These are phyloP conservation scores for Pseudogymnoascus sp. DNA, from an alignment of 2,329 filamentous ascomycete species.

Conservation along the genomic window DNA sequence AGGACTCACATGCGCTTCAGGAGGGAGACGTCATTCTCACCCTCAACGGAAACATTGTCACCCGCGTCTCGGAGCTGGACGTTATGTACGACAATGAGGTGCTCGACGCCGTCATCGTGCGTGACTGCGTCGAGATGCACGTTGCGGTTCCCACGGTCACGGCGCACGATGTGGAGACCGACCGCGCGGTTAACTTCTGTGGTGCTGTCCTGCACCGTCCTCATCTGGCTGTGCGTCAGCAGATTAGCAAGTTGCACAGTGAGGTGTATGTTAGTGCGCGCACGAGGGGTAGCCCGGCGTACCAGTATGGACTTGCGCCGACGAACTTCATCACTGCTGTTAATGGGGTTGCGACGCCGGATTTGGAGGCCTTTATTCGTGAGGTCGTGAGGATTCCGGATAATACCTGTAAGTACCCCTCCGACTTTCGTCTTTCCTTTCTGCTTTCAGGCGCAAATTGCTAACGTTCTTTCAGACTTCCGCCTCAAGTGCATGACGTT, in stretches of 20 bases:
- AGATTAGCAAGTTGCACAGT: conserved; percentile 92
- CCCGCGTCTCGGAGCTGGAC: conserved; percentile 84
- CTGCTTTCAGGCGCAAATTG: too few species aligned
- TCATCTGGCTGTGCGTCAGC: conserved; percentile 92
- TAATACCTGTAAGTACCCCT: conserved; percentile 65
- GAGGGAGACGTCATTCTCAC: conserved; percentile 92
- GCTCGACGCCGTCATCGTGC: conserved; percentile 78
- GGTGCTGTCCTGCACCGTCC: conserved; percentile 88
- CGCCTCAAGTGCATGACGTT: conserved; percentile 95
- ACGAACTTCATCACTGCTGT: conserved; percentile 98
- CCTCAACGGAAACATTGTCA: conserved; percentile 86
- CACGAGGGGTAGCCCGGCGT: conserved; percentile 72
- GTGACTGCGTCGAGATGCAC: conserved; percentile 70
- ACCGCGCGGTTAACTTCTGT: conserved; percentile 88
- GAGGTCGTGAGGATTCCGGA: conserved; percentile 85
- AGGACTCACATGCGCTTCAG: conserved; percentile 57
- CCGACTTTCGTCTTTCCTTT: too few species aligned
- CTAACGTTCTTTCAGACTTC: conserved; percentile 55
- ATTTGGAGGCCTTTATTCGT: conserved; percentile 70
- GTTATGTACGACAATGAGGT: conserved; percentile 88
- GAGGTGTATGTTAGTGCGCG: conserved; percentile 93
- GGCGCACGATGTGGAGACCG: conserved; percentile 85
- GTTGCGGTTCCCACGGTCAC: conserved; percentile 77
- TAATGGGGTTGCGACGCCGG: conserved; percentile 77
- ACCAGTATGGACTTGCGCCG: conserved; percentile 84